These are phyloP conservation scores for Durotheca rogersii DNA, from an alignment of 495 filamentous ascomycete species.

Conservation along the genomic window DNA sequence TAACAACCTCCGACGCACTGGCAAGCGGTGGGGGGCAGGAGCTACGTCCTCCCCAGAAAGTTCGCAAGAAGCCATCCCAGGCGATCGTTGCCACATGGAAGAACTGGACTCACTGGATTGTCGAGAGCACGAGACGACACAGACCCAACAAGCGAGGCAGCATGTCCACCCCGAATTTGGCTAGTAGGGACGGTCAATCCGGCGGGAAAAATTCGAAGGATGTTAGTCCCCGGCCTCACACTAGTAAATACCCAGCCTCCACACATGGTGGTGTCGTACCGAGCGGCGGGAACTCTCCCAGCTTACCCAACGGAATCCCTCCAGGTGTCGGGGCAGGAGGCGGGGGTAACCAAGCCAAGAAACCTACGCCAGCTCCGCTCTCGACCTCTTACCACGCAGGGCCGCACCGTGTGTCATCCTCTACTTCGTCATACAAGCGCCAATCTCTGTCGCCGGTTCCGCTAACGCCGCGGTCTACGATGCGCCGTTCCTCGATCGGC, in stretches of 20 bases:
- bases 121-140: conserved; percentile 49
- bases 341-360: conserved; percentile 18
- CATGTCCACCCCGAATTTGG: conserved; percentile 56
- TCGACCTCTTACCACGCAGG: conserved; percentile 45
- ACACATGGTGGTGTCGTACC: conserved; percentile 1
- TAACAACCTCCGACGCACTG: conserved; percentile 58
- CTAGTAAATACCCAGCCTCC: conserved; percentile 51
- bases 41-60: conserved; percentile 39
- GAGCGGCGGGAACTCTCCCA: conserved; percentile 24
- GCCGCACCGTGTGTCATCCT: conserved; percentile 50
- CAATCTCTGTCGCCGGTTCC: conserved; percentile 88
- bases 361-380: conserved; percentile 31
- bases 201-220: conserved; percentile 46
- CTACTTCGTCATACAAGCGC: conserved; percentile 62
- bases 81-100: conserved; percentile 72
- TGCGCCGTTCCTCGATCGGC: conserved; percentile 67
- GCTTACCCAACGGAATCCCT: conserved; percentile 25
- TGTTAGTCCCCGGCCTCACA: conserved; percentile 52
- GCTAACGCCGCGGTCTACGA: conserved; percentile 81
- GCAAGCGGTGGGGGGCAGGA: conserved; percentile 30
- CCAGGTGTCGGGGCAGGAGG: conserved; percentile 4
- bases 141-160: conserved; percentile 50
- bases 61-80: conserved; percentile 49
- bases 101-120: conserved; percentile 56
- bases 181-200: conserved; percentile 41